These are phyloP conservation scores for Amanita rubescens DNA, from an alignment of 768 basidiomycete genomes.

Conservation along the genomic window DNA sequence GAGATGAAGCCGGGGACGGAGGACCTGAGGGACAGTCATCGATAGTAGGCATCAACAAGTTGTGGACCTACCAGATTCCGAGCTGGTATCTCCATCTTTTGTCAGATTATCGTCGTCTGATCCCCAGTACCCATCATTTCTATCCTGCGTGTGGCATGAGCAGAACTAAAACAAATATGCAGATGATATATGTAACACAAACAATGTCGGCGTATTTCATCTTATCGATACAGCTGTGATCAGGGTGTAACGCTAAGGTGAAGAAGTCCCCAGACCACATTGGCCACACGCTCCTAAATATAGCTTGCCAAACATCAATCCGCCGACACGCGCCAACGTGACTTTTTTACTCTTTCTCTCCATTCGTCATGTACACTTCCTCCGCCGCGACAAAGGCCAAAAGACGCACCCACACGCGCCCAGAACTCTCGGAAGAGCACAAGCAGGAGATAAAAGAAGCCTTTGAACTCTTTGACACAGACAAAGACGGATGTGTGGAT, in stretches of 20 bases:
- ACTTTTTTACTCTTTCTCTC: slow-evolving; percentile 4
- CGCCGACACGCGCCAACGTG: slow-evolving; percentile 7
- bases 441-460: slow-evolving; percentile 98
- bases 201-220: slow-evolving; percentile 7
- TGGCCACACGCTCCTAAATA: not conserved
- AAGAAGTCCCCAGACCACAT: not conserved
- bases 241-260: not conserved
- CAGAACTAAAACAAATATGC: not conserved
- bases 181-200: not conserved
- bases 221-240: not conserved
- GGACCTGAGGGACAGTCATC: not conserved
- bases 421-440: slow-evolving; percentile 82
- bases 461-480: slow-evolving; percentile 97
- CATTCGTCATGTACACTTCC: slow-evolving; percentile 46
- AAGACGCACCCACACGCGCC: slow-evolving; percentile 65
- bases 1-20: not conserved
- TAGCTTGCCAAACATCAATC: not conserved
- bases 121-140: slow-evolving; percentile 6
- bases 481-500: slow-evolving; percentile 94
- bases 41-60: not conserved
- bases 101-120: not conserved
- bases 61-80: not conserved
- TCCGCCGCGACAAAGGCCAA: slow-evolving; percentile 66
- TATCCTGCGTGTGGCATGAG: slow-evolving; percentile 1
- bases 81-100: not conserved